Base-by-base conservation (phyloP, 768 basidiomycete genomes). In the Russula dissimulans region DNA sequence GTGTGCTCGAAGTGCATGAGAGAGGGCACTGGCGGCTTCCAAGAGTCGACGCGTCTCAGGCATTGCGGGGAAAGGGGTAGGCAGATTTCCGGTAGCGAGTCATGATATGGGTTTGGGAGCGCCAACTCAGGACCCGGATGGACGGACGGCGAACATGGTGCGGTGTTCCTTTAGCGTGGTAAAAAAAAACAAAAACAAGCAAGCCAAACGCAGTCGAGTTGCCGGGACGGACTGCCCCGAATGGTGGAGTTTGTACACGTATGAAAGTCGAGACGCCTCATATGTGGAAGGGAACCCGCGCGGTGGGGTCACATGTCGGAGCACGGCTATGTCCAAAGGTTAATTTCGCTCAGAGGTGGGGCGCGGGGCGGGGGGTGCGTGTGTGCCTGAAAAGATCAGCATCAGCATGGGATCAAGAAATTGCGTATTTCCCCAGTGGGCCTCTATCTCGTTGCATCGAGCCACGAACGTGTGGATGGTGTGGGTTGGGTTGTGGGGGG, bases 21-120 rank as follows among this genome's bases (percentile, higher is more conserved):
- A 91, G 71, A 93, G 86, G 60, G 86, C 82, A 50, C 76, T 73
- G 42, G 91, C 89, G 39, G 90, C 89, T 71, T 89, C 84, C 69
- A 91, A 72, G 65, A 91, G 81, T 71, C 89, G 79, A 67, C 78
- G 76, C 55, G 85, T 87, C 67, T 90, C 86, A 68, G 83, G 79
- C 85, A 88, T 88, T 64, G 66, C 71, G 55, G 55, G 54, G 62
- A 61, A 63, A 51, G 32, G 67, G 67, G 60, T 67, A 66, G 59
- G 66, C 70, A 44, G 67, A 69, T 69, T 72, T 76, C 73, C 76
- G 71, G 71, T 65, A 70, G 67, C 76, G 73, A 74, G 71, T 59
- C 81, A 86, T 85, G 78, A 75, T 81, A 81, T 75, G 76, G 59
- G 56, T 51, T 44, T 56, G 43, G 54, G 54, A 54, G 62, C 47